These are phyloP conservation scores for Adansonia rubrostipa DNA, from an alignment of 441 rosid species.

Conservation along the genomic window DNA sequence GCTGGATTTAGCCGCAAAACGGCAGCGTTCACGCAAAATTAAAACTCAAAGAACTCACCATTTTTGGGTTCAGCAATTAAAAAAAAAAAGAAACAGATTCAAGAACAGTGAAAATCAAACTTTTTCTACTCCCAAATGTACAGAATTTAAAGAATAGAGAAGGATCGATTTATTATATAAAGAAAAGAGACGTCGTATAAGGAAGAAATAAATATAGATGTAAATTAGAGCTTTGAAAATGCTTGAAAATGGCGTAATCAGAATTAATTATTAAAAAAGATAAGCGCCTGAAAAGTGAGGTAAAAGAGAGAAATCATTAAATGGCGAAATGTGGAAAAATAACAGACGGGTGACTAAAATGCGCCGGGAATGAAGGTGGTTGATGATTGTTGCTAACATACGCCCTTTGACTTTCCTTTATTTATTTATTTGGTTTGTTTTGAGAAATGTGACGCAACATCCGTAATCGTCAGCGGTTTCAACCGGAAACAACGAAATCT, in stretches of 20 bases:
- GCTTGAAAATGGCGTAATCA: neutral
- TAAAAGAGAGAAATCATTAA: neutral
- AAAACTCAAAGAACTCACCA: slow-evolving; percentile 8
- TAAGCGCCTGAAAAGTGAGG: slow-evolving; percentile 3
- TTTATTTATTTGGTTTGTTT: neutral
- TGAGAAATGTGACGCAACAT: neutral
- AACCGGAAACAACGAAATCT: slow-evolving; percentile 29
- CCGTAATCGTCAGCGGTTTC: neutral
- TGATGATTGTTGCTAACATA: neutral
- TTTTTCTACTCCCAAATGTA: neutral
- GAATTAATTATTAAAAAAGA: neutral
- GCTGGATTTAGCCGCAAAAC: neutral
- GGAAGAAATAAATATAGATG: neutral
- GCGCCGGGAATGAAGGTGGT: slow-evolving; percentile 29
- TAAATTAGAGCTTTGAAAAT: neutral
- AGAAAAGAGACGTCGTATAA: neutral
- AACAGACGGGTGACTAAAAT: slow-evolving; percentile 32
- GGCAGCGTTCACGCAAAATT: neutral
- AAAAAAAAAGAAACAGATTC: neutral
- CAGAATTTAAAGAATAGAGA: neutral
- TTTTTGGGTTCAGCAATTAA: neutral
- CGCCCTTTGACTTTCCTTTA: neutral
- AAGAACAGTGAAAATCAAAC: neutral
- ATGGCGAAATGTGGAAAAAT: neutral
- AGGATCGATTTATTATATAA: neutral